Evolutionary conservation across 495 filamentous ascomycete species (phyloP), one percentile per base, ranked within the genome.

Genomic region (Penicillium malachiteum): DNA sequence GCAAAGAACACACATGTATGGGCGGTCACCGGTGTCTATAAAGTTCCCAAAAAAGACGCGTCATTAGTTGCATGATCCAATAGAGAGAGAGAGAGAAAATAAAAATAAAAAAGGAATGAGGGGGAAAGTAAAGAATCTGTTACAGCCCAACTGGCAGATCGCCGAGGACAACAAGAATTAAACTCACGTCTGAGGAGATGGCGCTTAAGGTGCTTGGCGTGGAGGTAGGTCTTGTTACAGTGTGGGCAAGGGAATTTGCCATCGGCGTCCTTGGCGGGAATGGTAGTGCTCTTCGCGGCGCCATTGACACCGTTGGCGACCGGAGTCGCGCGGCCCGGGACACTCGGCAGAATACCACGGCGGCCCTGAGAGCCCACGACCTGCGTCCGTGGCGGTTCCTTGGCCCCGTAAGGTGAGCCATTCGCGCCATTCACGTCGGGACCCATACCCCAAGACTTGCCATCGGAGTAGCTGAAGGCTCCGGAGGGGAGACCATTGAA

Each of bases 191-290:
- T 79, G 50, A 97, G 79, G 16, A 97, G 79, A 80, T 98, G 94
- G 58, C 94, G 84, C 80, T 98, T 98, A 54, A 98, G 75, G 72
- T 98, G 94, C 78, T 98, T 98, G 33, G 91, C 88, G 72, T 98
- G 94, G 48, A 97, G 83, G 71, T 98, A 98, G 7, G 90, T 96
- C 78, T 97, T 98, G 65, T 87, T 94, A 72, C 94, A 98, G 73
- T 97, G 90, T 60, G 89, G 90, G 75, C 94, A 98, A 39, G 93
- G 92, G 68, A 91, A 98, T 79, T 97, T 97, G 54, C 92, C 92
- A 67, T 97, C 92, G 10, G 90, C 88, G 71, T 96, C 91, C 76
- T 97, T 97, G 61, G 86, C 84, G 11, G 93, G 92, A 35, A 93
- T 91, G 38, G 87, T 81, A 31, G 88, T 84, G 54, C 82, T 85